A percentile compares a stretch with the other conserved stretches of the same genome.
Evolutionary conservation across 257 asterid species (phyloP).

Genomic region (Solanum commersonii): DNA sequence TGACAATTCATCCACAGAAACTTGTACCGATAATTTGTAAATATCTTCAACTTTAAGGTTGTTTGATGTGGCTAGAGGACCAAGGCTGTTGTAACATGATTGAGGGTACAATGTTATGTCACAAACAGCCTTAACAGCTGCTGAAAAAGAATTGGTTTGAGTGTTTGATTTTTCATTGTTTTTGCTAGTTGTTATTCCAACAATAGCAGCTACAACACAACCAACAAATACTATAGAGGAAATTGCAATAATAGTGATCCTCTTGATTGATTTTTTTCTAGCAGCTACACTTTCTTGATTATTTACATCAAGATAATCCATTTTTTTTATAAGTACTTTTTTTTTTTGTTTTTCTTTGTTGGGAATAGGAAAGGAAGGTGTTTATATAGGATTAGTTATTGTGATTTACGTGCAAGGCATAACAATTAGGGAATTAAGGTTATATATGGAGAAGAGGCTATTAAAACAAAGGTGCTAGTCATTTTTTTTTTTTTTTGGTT

Average conservation of each 20-base stretch:
- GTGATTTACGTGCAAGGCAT: neutral
- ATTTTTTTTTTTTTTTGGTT: neutral
- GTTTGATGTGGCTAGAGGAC: constrained; percentile 16
- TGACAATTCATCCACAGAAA: constrained; percentile 26
- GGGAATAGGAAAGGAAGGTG: neutral
- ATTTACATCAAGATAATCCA: neutral
- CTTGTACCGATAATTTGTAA: constrained; percentile 32
- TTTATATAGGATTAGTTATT: neutral
- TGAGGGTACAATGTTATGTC: constrained; percentile 27
- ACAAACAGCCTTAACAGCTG: constrained; percentile 25
- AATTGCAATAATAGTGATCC: neutral
- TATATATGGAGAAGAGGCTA: neutral
- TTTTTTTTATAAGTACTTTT: neutral
- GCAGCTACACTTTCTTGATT: neutral
- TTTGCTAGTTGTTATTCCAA: constrained; percentile 1
- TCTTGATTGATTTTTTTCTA: neutral
- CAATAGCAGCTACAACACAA: constrained; percentile 4
- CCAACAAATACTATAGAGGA: constrained; percentile 4
- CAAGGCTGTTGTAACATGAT: constrained; percentile 27
- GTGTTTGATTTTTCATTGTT: neutral
- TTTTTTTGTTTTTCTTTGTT: neutral
- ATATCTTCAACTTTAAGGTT: constrained; percentile 23
- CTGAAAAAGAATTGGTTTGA: neutral
- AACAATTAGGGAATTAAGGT: neutral
- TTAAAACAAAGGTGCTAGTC: neutral